Evolutionary conservation across 2,329 filamentous ascomycete genomes (phyloP), one percentile per base, ranked within the genome.

Genomic region (Orbilia blumenaviensis): DNA sequence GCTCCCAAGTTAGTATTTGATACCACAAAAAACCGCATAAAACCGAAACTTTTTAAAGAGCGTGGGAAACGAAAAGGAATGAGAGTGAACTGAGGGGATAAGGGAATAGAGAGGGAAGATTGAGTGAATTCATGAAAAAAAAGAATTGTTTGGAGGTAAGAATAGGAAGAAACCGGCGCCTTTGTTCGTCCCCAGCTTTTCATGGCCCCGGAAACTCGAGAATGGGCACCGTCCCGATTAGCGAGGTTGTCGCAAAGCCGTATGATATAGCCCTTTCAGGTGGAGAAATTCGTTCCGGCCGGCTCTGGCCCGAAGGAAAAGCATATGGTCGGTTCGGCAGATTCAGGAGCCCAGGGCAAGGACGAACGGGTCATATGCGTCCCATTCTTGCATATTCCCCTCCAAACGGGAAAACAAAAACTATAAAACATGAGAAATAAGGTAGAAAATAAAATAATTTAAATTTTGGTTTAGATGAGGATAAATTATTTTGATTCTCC

Each of bases 361-460:
- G 67, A 72, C 67, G 67, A 72, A 72, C 67, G 85, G 81, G 86
- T 86, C 82, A 87, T n/a, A n/a, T n/a, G n/a, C n/a, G n/a, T 85
- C 81, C 86, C 86, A 83, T 83, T 25, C 52, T 38, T 56, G 52
- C 52, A 56, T 56, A 38, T 56, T 23, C 86, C 86, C 82, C 81
- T 80, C 81, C 52, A 56, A 69, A 67, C 48, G 54, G 67, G 48
- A 46, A 44, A 68, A 60, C 36, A 63, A 66, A 77, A 75, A 64
- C 50, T 72, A 60, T 66, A 78, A 78, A 77, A 78, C 77, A 79
- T 75, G 78, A 76, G 77, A 52, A 73, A 78, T n/a, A n/a, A n/a
- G 75, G 71, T 78, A 78, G 79, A 79, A 69, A 77, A 75, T 34
- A 27, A 76, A 75, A 63, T 76, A 63, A 58, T 64, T 79, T 64